A percentile compares a stretch with the other conserved stretches of the same genome.
phyloP scores from a whole-genome alignment of 306 rosid species.

The Rosa rugosa region DNA sequence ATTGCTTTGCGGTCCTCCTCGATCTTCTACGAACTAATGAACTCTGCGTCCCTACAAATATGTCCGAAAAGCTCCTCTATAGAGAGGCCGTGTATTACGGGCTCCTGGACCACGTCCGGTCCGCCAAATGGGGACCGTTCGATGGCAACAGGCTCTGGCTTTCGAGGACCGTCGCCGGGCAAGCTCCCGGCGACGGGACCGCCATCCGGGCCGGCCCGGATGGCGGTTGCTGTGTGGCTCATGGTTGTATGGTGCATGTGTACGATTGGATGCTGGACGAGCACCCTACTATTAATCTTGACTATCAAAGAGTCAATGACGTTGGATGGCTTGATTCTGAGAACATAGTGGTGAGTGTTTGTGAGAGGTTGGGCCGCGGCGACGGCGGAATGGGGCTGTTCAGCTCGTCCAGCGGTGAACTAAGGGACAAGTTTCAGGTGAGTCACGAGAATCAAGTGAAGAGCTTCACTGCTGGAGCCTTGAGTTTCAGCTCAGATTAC shows the following conservation, averaged over 20 bases:
- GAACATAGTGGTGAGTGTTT: constrained; percentile 64
- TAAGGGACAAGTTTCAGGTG: constrained; percentile 78
- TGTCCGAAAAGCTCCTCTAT: constrained; percentile 72
- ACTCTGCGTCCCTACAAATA: constrained; percentile 47
- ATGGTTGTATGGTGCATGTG: constrained; percentile 87
- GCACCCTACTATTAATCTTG: constrained; percentile 70
- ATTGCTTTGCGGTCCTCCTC: constrained; percentile 77
- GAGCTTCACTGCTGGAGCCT: constrained; percentile 93
- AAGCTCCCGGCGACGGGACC: constrained; percentile 94
- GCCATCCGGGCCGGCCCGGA: constrained; percentile 91
- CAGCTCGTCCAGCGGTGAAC: constrained; percentile 62
- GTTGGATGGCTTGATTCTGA: constrained; percentile 81
- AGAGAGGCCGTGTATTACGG: constrained; percentile 84
- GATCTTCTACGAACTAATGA: constrained; percentile 82
- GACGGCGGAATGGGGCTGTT: constrained; percentile 91
- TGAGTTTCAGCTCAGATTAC: constrained; percentile 71
- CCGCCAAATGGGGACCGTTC: constrained; percentile 78
- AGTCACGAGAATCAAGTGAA: constrained; percentile 71
- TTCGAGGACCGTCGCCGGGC: constrained; percentile 55
- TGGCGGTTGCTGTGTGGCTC: constrained; percentile 93
- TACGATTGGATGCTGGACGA: constrained; percentile 93
- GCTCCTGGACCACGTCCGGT: constrained; percentile 72
- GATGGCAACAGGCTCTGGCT: constrained; percentile 71
- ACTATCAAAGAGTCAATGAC: constrained; percentile 79
- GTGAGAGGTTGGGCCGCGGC: constrained; percentile 71